Evolutionary conservation across 2,329 filamentous ascomycete species (phyloP).

Genomic region (Ceratocystis albifundus): DNA sequence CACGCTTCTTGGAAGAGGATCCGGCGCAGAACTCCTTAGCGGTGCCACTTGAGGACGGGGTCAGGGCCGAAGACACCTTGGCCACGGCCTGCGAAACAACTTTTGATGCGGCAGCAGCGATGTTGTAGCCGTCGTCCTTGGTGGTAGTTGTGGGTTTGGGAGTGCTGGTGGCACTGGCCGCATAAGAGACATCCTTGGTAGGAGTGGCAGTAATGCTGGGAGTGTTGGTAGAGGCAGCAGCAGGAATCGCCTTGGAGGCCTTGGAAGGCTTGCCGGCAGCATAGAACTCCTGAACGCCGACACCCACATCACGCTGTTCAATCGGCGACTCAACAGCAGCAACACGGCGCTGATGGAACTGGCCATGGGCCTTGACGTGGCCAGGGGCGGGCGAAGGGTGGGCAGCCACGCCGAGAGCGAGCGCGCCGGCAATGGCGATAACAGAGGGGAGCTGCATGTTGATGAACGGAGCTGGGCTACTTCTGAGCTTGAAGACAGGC

Average conservation of each 20-base stretch:
- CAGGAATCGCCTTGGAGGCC: too few species aligned
- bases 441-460: slow-evolving; percentile 36
- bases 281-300: slow-evolving; percentile 28
- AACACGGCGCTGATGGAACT: slow-evolving; percentile 29
- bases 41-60: slow-evolving; percentile 18
- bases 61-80: slow-evolving; percentile 29
- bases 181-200: background rate
- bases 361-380: slow-evolving; percentile 29
- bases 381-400: slow-evolving; percentile 32
- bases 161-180: slow-evolving; percentile 23
- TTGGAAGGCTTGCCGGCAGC: slow-evolving; percentile 30
- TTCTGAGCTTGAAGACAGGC: background rate
- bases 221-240: slow-evolving; percentile 24
- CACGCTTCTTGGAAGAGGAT: slow-evolving; percentile 34
- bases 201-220: slow-evolving; percentile 23
- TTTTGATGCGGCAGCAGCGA: background rate
- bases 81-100: slow-evolving; percentile 25
- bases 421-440: slow-evolving; percentile 33
- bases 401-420: slow-evolving; percentile 32
- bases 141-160: slow-evolving; percentile 12
- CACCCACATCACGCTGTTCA: slow-evolving; percentile 10
- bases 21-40: slow-evolving; percentile 29
- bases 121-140: background rate
- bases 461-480: background rate
- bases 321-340: slow-evolving; percentile 26